A percentile compares a stretch with the other conserved stretches of the same genome.
These are phyloP conservation scores for Lentinula detonsa DNA, from an alignment of 768 basidiomycete species.

Conservation along the genomic window DNA sequence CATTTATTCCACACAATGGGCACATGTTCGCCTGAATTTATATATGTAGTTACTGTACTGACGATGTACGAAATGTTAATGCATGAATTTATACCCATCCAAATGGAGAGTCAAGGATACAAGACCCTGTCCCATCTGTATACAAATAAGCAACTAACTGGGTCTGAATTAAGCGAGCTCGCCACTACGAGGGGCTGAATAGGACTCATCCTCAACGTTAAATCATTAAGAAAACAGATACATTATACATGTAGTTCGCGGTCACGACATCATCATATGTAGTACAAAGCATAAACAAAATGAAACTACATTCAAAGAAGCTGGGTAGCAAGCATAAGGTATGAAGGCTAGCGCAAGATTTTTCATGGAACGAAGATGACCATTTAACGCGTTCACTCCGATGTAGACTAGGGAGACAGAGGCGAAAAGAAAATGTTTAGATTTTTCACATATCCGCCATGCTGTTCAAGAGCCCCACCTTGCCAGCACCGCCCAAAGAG, in stretches of 20 bases:
- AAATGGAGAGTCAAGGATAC: too few species aligned
- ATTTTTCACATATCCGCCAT: constrained; percentile 36
- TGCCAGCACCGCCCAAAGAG: constrained; percentile 33
- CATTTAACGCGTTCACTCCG: background rate
- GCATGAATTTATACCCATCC: too few species aligned
- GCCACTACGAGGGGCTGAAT: too few species aligned
- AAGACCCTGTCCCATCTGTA: too few species aligned
- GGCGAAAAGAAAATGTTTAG: background rate
- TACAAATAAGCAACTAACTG: too few species aligned
- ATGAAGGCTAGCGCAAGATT: background rate
- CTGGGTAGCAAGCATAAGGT: background rate
- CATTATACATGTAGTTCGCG: background rate
- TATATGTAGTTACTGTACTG: background rate
- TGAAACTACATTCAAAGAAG: background rate
- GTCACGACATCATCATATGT: background rate
- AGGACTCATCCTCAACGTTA: too few species aligned
- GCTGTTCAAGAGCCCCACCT: constrained; percentile 48
- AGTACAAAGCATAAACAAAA: background rate
- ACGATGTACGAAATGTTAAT: too few species aligned
- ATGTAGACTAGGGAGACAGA: background rate
- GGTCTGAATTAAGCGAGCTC: too few species aligned
- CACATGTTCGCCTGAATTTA: background rate
- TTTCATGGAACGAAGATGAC: background rate
- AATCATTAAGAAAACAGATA: too few species aligned
- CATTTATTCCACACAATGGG: background rate